Conservation (phyloP, 495 filamentous ascomycete species). For the Aspergillus panamensis region DNA sequence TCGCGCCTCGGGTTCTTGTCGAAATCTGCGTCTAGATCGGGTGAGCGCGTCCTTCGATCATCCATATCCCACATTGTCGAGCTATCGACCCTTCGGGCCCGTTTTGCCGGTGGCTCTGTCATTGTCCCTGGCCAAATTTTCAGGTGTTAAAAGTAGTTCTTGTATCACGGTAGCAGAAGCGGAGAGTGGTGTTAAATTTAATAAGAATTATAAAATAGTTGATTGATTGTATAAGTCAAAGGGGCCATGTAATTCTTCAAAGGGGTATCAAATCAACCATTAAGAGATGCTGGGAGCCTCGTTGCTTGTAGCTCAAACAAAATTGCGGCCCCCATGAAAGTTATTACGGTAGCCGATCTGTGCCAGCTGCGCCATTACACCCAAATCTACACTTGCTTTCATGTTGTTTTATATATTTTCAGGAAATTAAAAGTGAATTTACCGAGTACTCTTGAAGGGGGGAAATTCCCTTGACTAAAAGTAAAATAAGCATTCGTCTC, state of each 20-base stretch:
- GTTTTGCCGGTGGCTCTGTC: conserved; percentile 54
- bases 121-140: conserved; percentile 25
- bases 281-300: not conserved
- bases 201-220: not conserved
- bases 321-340: conserved; percentile 14
- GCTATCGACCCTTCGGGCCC: conserved; percentile 51
- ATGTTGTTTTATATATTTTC: not conserved
- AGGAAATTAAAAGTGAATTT: too few species aligned
- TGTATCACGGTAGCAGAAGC: not conserved
- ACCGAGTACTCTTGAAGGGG: too few species aligned
- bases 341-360: conserved; percentile 21
- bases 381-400: not conserved
- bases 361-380: conserved; percentile 10
- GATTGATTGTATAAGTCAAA: not conserved
- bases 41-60: conserved; percentile 30
- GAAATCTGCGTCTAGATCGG: conserved; percentile 32
- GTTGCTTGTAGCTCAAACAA: conserved; percentile 2
- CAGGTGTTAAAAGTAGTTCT: not conserved
- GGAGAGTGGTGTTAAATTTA: not conserved
- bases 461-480: too few species aligned
- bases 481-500: too few species aligned
- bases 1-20: conserved; percentile 37
- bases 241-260: not conserved
- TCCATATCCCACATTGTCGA: conserved; percentile 52
- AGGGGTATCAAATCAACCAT: not conserved